Base-by-base conservation (phyloP, 257 asterid genomes). In the Petunia secreta region DNA sequence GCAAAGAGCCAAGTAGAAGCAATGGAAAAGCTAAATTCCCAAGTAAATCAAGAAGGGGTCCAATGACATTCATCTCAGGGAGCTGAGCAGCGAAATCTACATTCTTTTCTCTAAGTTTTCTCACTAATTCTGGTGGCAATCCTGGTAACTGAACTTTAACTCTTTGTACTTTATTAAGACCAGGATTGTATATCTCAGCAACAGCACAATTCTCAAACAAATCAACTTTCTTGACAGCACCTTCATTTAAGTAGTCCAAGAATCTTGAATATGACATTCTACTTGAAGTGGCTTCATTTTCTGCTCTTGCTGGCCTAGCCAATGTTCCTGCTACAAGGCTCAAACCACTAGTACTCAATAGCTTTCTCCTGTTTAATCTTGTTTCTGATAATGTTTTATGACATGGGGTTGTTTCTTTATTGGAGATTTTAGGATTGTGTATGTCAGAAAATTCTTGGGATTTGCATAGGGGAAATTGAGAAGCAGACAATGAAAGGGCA, bases 241-340 rank as follows among this genome's bases (percentile, higher is more conserved):
- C 95, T 75, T 87, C 88, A 66, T 90, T 92, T 69, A 92, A 78
- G 60, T 88, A 92, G 38, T 92, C 93, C 83, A 90, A 76, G 53
- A 89, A 90, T 71, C 93, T 88, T 6, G 95, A 87, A 67, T 92
- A 90, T 0, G 97, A 90, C 86, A 92, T 77, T 75, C 94, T 83
- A 59, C 89, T 92, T 0, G 95, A 92, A 39, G 91, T 65, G 2
- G 78, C 86, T 64, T 87, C 92, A 1, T 87, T 87, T 6, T 75
- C 90, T 3, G 87, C 83, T 50, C 75, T 75, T 41, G 84, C 86
- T 13, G 91, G 85, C 76, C 48, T 86, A 60, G 78, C 78, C 43
- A 77, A 40, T 53, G 89, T 57, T 41, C 90, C 90, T 40, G 86
- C 87, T 40, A 85, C 43, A 48, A 90, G 83, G 75, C 87, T 80